Evolutionary conservation across 306 rosid genomes (phyloP).

Genomic region (Cicer yamashitae): DNA sequence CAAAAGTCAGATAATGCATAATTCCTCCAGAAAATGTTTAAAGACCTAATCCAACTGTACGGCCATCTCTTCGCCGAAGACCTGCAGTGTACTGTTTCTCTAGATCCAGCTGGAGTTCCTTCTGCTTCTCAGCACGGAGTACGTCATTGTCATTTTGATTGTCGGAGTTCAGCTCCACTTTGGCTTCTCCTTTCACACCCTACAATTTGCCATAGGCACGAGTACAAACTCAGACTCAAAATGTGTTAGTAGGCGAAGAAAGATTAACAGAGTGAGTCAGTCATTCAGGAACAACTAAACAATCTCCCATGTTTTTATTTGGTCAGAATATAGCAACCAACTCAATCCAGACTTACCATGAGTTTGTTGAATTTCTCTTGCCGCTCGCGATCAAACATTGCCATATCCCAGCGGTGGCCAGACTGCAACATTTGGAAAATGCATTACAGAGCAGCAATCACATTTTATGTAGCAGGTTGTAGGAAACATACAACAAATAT

Average conservation of each 20-base stretch:
- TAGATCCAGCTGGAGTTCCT: conserved; percentile 87
- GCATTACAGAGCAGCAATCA: conserved; percentile 36
- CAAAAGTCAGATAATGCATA: conserved; percentile 37
- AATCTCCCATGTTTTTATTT: conserved; percentile 30
- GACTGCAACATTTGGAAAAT: conserved; percentile 57
- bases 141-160: conserved; percentile 53
- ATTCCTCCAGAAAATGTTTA: conserved; percentile 40
- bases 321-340: conserved; percentile 11
- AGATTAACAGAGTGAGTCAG: conserved; percentile 50
- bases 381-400: conserved; percentile 84
- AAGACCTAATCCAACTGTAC: conserved; percentile 96
- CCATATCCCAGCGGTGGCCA: conserved; percentile 84
- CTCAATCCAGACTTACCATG: conserved; percentile 73
- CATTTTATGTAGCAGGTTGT: conserved; percentile 39
- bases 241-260: conserved; percentile 84
- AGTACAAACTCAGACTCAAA: conserved; percentile 99
- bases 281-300: conserved; percentile 54
- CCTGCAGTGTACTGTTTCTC: conserved; percentile 99
- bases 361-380: conserved; percentile 98
- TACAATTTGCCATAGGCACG: conserved; percentile 99
- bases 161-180: conserved; percentile 60
- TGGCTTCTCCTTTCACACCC: conserved; percentile 90
- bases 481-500: conserved; percentile 30
- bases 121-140: conserved; percentile 77
- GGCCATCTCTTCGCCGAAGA: conserved; percentile 96